Base-by-base conservation (phyloP, 495 filamentous ascomycete species). In the Gamarada debralockiae region DNA sequence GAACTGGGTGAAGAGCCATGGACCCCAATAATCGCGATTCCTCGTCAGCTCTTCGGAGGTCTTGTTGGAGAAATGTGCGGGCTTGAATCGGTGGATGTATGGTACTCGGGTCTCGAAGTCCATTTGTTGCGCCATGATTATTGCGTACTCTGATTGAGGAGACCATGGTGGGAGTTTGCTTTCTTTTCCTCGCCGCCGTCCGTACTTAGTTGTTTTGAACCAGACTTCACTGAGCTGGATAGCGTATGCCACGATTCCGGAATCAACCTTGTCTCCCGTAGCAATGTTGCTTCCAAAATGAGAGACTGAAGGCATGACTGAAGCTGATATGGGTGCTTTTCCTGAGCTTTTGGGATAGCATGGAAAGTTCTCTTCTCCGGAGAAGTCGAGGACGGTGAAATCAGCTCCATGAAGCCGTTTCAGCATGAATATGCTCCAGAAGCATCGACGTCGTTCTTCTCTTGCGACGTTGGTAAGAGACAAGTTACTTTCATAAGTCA, bases 341-440 rank as follows among this genome's bases (percentile, higher is more conserved):
- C 66, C 57, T 15, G 37, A 5, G 53, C 58, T 41, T 62, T 55
- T 43, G 7, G 59, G 59, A 29, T 58, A 62, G 29, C 59, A 71
- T 13, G 66, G 67, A 31, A 66, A 70, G 18, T 65, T 69, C 31
- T 64, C 65, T 14, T 62, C 61, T 5, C 69, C 69, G 1, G 69
- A 55, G 25, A 67, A 57, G 40, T 75, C 72, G 0, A 69, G 27
- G 7, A 72, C 63, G 10, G 66, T 67, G 29, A 73, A 73, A 8
- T 73, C 73, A 10, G 63, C 68, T 3, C 71, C 73, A 23, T 77
- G 73, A 1, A 77, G 64, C 18, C 69, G 60, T 37, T 73, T 75
- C 23, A 77, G 62, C 8, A 77, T 64, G 52, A 65, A 77, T 15
- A 77, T 69, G 20, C 72, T 73, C 73, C 73, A 77, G 29, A 74